phyloP scores from a whole-genome alignment of 192 early-diverging fungal species.

The Coemansia sp. region DNA sequence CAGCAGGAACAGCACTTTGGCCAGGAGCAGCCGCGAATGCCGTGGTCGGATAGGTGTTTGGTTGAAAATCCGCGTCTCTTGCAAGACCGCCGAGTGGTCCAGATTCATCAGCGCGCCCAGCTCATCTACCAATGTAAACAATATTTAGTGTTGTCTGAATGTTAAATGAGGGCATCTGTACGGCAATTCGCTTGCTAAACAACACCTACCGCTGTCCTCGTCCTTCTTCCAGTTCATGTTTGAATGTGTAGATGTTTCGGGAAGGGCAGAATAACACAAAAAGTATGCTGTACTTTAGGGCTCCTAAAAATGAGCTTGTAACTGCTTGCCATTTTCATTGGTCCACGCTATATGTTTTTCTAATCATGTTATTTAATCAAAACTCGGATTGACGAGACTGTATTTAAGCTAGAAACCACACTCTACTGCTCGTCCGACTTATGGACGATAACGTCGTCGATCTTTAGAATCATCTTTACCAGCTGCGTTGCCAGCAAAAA shows the following conservation, averaged over 20 bases:
- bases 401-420: too few relatives aligned
- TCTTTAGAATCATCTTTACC: slow-evolving; percentile 98
- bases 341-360: too few relatives aligned
- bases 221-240: slow-evolving; percentile 53
- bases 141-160: not conserved
- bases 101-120: slow-evolving; percentile 80
- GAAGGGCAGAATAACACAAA: not conserved
- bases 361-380: too few relatives aligned
- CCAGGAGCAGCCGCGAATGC: slow-evolving; percentile 88
- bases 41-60: slow-evolving; percentile 92
- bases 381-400: too few relatives aligned
- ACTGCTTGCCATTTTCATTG: too few relatives aligned
- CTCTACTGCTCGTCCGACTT: slow-evolving; percentile 31
- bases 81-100: slow-evolving; percentile 90
- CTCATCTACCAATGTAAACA: slow-evolving; percentile 59
- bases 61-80: slow-evolving; percentile 96
- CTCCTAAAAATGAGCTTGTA: too few relatives aligned
- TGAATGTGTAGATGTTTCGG: not conserved
- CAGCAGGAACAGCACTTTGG: slow-evolving; percentile 91
- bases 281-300: too few relatives aligned
- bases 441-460: slow-evolving; percentile 80
- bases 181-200: not conserved
- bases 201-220: slow-evolving; percentile 45
- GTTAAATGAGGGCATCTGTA: not conserved
- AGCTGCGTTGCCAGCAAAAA: slow-evolving; percentile 96